phyloP scores from a whole-genome alignment of 2,329 filamentous ascomycete genomes.

The Aspergillus texensis region DNA sequence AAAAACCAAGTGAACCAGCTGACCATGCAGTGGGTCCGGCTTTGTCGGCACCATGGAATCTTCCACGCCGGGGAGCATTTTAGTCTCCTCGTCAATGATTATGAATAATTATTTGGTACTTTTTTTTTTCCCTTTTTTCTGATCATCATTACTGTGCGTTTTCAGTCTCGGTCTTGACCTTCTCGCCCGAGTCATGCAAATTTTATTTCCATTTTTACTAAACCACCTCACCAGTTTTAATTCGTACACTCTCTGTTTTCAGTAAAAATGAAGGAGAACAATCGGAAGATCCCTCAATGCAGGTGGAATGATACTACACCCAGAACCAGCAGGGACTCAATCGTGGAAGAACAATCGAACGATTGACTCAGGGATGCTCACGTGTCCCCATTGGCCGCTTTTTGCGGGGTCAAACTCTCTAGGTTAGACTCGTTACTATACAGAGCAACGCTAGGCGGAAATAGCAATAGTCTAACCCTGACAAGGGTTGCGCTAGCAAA shows the following conservation, averaged over 20 bases:
- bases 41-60: constrained; percentile 24
- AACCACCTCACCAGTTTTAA: not conserved
- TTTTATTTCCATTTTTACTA: not conserved
- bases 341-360: not conserved
- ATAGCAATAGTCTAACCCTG: constrained; percentile 5
- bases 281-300: not conserved
- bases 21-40: constrained; percentile 18
- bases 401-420: constrained; percentile 20
- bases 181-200: not conserved
- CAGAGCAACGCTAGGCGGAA: constrained; percentile 4
- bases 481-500: constrained; percentile 2
- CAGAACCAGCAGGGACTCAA: not conserved
- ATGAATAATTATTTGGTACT: not conserved
- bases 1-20: constrained; percentile 21
- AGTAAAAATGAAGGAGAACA: not conserved
- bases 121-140: not conserved
- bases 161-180: not conserved
- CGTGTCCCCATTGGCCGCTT: constrained; percentile 13
- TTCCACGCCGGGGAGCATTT: constrained; percentile 18
- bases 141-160: not conserved
- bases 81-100: not conserved
- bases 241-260: not conserved
- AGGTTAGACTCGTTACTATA: constrained; percentile 8
- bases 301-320: not conserved
- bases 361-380: constrained; percentile 10